Evolutionary conservation across 129 eudicot genomes (phyloP).

Genomic region (Smallanthus sonchifolius): DNA sequence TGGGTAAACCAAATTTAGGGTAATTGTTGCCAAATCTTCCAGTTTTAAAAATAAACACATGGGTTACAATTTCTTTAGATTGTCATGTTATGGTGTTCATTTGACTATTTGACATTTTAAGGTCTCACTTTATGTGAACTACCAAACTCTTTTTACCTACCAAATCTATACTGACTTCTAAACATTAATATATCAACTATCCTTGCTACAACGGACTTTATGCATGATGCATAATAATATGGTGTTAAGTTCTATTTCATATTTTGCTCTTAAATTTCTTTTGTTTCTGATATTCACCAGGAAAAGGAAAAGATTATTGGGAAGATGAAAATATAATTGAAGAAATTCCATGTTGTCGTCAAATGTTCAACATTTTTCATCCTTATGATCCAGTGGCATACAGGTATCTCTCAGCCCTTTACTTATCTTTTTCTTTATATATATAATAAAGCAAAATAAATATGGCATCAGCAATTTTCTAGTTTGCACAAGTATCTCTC

Average conservation of each 20-base stretch:
- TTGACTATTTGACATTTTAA: constrained; percentile 1
- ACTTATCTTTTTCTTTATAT: background rate
- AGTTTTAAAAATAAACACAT: background rate
- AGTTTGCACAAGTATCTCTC: background rate
- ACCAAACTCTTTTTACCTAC: background rate
- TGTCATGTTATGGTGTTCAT: background rate
- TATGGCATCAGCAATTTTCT: background rate
- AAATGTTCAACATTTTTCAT: constrained; percentile 91
- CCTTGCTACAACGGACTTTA: background rate
- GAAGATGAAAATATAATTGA: constrained; percentile 68
- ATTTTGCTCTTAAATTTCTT: background rate
- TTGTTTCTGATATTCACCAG: constrained; percentile 26
- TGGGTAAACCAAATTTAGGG: background rate
- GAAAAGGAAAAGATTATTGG: constrained; percentile 83
- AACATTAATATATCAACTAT: background rate
- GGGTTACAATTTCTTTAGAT: background rate
- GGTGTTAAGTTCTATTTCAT: background rate
- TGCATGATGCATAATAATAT: background rate
- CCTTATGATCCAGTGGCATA: constrained; percentile 99
- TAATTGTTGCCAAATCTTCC: background rate
- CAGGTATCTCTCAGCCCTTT: constrained; percentile 38
- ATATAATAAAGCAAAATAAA: background rate
- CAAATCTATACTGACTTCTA: background rate
- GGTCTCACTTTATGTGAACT: background rate
- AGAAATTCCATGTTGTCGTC: constrained; percentile 91